Conservation (phyloP, 441 rosid species). For the Gossypium schwendimanii region DNA sequence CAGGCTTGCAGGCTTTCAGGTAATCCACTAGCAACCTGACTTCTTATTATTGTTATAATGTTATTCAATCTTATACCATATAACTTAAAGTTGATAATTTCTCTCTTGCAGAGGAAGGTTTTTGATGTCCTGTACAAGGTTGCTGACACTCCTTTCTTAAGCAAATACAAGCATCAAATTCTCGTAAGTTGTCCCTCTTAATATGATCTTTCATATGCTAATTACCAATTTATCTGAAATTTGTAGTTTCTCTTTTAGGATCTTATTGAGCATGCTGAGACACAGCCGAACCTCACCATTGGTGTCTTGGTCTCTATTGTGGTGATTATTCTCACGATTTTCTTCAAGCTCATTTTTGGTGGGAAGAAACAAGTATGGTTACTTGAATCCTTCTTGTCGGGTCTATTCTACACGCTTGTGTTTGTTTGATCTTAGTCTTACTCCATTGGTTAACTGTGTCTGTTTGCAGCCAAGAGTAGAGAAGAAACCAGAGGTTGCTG, state of each 20-base stretch:
- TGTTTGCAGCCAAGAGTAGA: constrained; percentile 38
- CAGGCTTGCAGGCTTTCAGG: constrained; percentile 41
- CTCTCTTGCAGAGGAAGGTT: constrained; percentile 61
- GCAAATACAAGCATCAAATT: constrained; percentile 52
- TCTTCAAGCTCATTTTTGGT: constrained; percentile 54
- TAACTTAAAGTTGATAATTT: constrained; percentile 2
- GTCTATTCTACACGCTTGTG: neutral
- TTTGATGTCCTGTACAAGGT: constrained; percentile 73
- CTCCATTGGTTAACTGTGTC: neutral
- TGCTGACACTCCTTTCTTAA: constrained; percentile 75
- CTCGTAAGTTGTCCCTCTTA: constrained; percentile 35
- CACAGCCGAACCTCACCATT: constrained; percentile 72
- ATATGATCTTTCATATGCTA: neutral
- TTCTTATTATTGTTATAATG: neutral
- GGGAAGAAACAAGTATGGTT: constrained; percentile 64
- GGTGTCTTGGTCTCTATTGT: constrained; percentile 56
- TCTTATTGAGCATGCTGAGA: constrained; percentile 76
- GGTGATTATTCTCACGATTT: constrained; percentile 43
- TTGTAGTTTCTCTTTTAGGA: constrained; percentile 34
- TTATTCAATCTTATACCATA: neutral
- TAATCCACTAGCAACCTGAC: neutral
- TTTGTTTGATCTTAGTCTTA: neutral
- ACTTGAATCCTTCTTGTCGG: neutral
- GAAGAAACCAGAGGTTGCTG: constrained; percentile 37
- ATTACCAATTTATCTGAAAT: neutral